Evolutionary conservation across 352 stramenopile genomes (phyloP), one percentile per base, ranked within the genome.

Genomic region (Phytophthora vignae): DNA sequence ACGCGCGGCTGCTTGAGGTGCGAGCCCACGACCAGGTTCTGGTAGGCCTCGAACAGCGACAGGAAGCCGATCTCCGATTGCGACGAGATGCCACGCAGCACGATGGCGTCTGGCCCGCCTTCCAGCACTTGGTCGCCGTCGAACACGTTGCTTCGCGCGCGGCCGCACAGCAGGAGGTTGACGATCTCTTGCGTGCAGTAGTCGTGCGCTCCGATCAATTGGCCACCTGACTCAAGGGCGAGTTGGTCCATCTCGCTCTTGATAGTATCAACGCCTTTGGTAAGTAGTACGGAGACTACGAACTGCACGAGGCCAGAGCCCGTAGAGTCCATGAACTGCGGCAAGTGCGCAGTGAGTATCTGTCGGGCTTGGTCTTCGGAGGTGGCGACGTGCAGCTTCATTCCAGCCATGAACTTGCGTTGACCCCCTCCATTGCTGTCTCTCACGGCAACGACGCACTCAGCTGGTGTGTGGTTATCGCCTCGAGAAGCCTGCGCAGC

Each of bases 161-260:
- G 84, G 9, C 97, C 97, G 22, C 91, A 91, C 7, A 99, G 76
- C n/a, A 99, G 73, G 42, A 99, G 71, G 81, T 99, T 99, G 8
- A 99, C 97, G 25, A 99, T 83, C 73, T 99, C 97, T 64, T 99
- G 96, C 0, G 88, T 96, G 60, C 91, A 96, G 53, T 98, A 97
- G 63, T 96, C 90, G 64, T 97, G 91, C 0, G 72, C 76, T 12
- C 92, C 92, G 42, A 98, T 94, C 46, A 98, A 77, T 62, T 88
- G 84, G 3, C 81, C 77, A 22, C 74, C 78, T 6, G 69, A 61
- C 22, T 84, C 78, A 48, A 83, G 81, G 40, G 82, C 87, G 17
- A 87, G 60, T 4, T 84, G 66, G 58, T 99, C 96, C 87, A 98
- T 97, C 65, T 98, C 95, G 44, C 59, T 66, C 40, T 81, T 75